phyloP scores from a whole-genome alignment of 2,329 filamentous ascomycete species.

The Coniochaeta sp. region DNA sequence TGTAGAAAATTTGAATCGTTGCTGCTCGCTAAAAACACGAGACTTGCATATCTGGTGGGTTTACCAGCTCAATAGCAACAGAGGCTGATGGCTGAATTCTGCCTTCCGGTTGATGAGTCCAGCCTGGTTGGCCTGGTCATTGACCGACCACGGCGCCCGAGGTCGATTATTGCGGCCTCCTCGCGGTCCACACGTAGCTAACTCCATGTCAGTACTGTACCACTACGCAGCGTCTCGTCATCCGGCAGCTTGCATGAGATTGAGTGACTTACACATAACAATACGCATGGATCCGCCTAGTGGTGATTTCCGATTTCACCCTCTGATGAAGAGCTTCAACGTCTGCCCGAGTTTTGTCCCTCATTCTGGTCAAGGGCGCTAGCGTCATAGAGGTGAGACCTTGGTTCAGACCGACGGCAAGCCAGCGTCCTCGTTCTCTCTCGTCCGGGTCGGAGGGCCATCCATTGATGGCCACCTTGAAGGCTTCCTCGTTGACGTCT shows the following conservation, averaged over 20 bases:
- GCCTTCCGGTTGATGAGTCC: neutral
- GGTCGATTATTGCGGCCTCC: constrained; percentile 9
- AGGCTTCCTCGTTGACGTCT: constrained; percentile 65
- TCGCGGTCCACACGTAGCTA: constrained; percentile 22
- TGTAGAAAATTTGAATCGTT: neutral
- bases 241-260: neutral
- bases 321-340: constrained; percentile 55
- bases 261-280: constrained; percentile 62
- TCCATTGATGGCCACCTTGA: constrained; percentile 65
- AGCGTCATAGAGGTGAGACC: constrained; percentile 68
- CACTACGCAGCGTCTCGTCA: neutral
- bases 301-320: constrained; percentile 63
- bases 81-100: neutral
- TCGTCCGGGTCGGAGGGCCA: constrained; percentile 61
- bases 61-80: neutral
- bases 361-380: constrained; percentile 62
- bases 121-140: no score
- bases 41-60: neutral
- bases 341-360: constrained; percentile 52
- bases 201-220: neutral
- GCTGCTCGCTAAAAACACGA: neutral
- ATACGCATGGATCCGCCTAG: constrained; percentile 62
- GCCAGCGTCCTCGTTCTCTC: constrained; percentile 71
- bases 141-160: neutral
- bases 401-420: constrained; percentile 69